phyloP scores from a whole-genome alignment of 2,329 filamentous ascomycete genomes.

The Monilinia fructicola region DNA sequence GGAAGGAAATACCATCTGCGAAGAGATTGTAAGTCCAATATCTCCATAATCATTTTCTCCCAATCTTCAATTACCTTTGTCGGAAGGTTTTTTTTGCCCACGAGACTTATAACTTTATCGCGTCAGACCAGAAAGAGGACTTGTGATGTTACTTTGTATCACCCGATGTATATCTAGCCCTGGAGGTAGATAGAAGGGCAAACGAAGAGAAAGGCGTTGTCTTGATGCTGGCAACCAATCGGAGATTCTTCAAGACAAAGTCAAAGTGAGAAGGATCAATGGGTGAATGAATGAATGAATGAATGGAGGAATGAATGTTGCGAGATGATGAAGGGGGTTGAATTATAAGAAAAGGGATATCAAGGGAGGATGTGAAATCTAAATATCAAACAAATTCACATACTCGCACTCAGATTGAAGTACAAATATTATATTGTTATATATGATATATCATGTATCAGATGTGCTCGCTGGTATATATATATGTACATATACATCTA shows the following conservation, averaged over 20 bases:
- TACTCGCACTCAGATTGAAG: too few relatives aligned
- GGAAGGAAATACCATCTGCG: constrained; percentile 11
- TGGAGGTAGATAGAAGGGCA: neutral
- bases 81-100: neutral
- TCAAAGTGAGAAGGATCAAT: neutral
- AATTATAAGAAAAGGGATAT: too few relatives aligned
- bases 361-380: too few relatives aligned
- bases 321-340: neutral
- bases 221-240: neutral
- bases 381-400: too few relatives aligned
- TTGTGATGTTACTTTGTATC: neutral
- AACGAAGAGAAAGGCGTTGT: neutral
- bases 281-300: neutral
- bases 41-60: neutral
- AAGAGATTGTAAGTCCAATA: neutral
- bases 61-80: neutral
- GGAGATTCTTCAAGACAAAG: neutral
- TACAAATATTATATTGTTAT: too few relatives aligned
- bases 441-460: too few relatives aligned
- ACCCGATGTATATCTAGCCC: neutral
- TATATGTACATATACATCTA: too few relatives aligned
- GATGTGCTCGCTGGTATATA: too few relatives aligned
- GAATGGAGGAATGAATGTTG: neutral
- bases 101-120: neutral
- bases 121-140: neutral